A percentile compares a stretch with the other conserved stretches of the same genome.
These are phyloP conservation scores for Oryza coarctata DNA, from an alignment of 176 grass and related monocot species.

Conservation along the genomic window DNA sequence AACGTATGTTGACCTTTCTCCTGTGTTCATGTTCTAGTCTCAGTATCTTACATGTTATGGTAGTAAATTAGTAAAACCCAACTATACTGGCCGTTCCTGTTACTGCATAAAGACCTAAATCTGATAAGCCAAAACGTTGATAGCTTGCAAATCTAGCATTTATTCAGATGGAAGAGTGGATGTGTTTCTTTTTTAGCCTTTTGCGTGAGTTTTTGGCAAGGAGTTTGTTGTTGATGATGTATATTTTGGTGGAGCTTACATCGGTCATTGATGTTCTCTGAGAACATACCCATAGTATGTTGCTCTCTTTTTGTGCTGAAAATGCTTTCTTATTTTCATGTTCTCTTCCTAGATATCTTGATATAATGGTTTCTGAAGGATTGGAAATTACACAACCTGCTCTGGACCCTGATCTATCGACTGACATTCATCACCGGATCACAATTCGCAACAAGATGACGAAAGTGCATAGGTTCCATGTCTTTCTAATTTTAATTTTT, in stretches of 20 bases:
- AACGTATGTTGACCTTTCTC: neutral
- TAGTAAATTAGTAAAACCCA: neutral
- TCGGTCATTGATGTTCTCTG: neutral
- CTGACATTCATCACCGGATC: conserved; percentile 92
- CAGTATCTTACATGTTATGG: neutral
- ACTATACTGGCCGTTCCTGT: neutral
- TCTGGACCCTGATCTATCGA: conserved; percentile 84
- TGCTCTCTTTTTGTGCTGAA: neutral
- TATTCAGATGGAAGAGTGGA: neutral
- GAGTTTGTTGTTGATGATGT: neutral
- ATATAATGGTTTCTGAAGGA: conserved; percentile 96
- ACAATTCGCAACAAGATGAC: conserved; percentile 87
- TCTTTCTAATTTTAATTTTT: neutral
- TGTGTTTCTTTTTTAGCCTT: neutral
- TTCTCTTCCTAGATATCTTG: conserved; percentile 62
- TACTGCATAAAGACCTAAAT: neutral
- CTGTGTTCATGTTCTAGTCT: neutral
- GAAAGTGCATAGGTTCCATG: conserved; percentile 77
- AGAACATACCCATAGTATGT: neutral
- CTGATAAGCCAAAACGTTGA: neutral
- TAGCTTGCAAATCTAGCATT: neutral
- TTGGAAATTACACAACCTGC: conserved; percentile 97
- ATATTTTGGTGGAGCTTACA: neutral
- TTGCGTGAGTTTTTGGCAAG: neutral
- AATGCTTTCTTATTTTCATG: neutral